Evolutionary conservation across 2,329 filamentous ascomycete genomes (phyloP), one percentile per base, ranked within the genome.

Genomic region (Fusarium oligoseptatum): DNA sequence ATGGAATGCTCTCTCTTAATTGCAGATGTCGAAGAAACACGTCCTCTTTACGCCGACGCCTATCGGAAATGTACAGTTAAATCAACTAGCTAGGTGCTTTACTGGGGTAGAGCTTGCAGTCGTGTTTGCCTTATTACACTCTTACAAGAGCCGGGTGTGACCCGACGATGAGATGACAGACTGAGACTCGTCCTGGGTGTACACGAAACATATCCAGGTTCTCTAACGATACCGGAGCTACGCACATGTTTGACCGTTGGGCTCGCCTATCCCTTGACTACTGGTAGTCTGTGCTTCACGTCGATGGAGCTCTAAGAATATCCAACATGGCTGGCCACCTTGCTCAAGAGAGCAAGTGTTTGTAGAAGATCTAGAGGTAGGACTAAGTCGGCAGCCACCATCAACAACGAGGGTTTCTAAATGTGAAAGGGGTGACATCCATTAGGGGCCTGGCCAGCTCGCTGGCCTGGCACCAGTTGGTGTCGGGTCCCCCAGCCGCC

Each of bases 341-440:
- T 55, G 8, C 50, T 58, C 22, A 39, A 39, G 36, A 58, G 29
- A 61, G 58, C 27, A 29, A 45, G 36, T 45, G 39, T 20, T 61
- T 20, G 27, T 5, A 45, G 17, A 27, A 39, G 37, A 29, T 27
- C 57, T 20, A 60, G 24, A 27, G 24, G 24, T 27, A 27, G 57
- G 37, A 36, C 39, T 45, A 58, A 57, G 12, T 36, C 45, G 45
- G n/a, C 20, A 63, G 45, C 60, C 24, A 43, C 48, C 14, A 22
- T 64, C 48, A 39, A 41, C 61, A 50, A 27, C 39, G 36, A 64
- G 39, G 14, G 55, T 50, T 60, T 66, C 50, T 32, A 73, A 61
- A 60, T 57, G 65, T 37, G 60, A 67, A 73, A 73, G 72, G 72
- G 72, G 69, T 50, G 68, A 61, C 41, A 37, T 52, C 48, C 48